Conservation (phyloP, 768 basidiomycete genomes). For the Lactifluus subvellereus region DNA sequence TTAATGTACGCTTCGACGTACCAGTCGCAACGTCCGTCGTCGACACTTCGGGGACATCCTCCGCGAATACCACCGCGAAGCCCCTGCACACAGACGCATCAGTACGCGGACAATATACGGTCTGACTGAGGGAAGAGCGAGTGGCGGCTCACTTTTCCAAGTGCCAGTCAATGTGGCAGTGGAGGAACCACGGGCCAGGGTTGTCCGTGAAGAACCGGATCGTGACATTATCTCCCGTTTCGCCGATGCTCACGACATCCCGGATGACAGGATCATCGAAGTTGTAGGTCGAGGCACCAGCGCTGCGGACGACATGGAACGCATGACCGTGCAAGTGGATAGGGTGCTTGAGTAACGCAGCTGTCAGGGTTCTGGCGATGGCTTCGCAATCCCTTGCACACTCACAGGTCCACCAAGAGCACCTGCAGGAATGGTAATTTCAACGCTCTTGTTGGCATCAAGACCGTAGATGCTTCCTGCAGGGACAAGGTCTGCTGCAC, state of each 20-base stretch:
- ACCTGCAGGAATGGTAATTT: constrained; percentile 30
- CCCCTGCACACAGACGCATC: neutral
- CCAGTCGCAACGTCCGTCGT: neutral
- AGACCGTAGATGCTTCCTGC: constrained; percentile 41
- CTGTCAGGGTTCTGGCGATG: neutral
- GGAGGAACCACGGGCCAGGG: constrained; percentile 20
- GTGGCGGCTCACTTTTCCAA: constrained; percentile 4
- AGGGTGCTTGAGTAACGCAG: neutral
- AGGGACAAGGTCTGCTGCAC: constrained; percentile 44
- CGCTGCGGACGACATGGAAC: constrained; percentile 19
- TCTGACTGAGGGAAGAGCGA: too few species aligned
- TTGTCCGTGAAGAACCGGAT: constrained; percentile 31
- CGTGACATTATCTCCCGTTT: constrained; percentile 10
- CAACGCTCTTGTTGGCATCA: constrained; percentile 41
- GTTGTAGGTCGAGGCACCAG: constrained; percentile 19
- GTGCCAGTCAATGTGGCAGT: constrained; percentile 29
- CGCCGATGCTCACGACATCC: constrained; percentile 35
- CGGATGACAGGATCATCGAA: constrained; percentile 38
- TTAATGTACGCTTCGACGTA: neutral
- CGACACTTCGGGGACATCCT: constrained; percentile 1
- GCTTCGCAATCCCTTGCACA: neutral
- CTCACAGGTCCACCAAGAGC: neutral
- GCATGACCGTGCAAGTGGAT: constrained; percentile 10
- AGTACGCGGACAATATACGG: neutral
- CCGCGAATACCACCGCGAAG: constrained; percentile 10